These are phyloP conservation scores for Rubia balearica DNA, from an alignment of 305 asterid genomes.

Conservation along the genomic window DNA sequence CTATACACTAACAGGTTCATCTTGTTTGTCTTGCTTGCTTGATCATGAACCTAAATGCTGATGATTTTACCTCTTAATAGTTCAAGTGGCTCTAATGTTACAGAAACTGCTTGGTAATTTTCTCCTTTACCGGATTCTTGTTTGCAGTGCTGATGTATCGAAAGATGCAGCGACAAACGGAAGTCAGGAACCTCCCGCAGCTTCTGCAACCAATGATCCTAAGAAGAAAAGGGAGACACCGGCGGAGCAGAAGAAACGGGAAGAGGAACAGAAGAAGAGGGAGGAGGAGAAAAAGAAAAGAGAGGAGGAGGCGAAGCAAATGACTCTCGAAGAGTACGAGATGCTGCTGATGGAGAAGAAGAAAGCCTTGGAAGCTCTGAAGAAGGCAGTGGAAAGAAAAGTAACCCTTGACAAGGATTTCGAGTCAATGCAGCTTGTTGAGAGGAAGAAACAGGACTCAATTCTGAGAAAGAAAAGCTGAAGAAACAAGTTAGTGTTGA, in stretches of 20 bases:
- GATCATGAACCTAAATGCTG: neutral
- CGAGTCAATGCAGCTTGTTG: constrained; percentile 20
- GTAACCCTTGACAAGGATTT: constrained; percentile 20
- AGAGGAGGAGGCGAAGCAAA: constrained; percentile 5
- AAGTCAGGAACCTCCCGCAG: neutral
- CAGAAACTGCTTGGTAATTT: neutral
- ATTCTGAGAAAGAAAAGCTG: constrained; percentile 1
- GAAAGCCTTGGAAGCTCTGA: constrained; percentile 18
- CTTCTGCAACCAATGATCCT: neutral
- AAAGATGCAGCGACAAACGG: too few species aligned
- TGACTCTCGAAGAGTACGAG: constrained; percentile 26
- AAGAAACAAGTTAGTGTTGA: neutral
- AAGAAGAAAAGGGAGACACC: too few species aligned
- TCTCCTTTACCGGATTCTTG: too few species aligned
- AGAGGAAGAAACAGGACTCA: constrained; percentile 19
- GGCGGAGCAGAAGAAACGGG: neutral
- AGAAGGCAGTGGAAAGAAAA: constrained; percentile 20
- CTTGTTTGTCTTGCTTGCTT: neutral
- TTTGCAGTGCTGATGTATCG: neutral
- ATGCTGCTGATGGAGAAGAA: constrained; percentile 19
- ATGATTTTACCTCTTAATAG: neutral
- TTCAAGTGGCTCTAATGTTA: neutral
- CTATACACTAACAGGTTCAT: neutral
- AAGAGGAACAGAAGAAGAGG: neutral
- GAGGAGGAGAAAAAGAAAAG: neutral